Evolutionary conservation across 352 stramenopile species (phyloP).

Genomic region (Aphanomyces cochlioides): DNA sequence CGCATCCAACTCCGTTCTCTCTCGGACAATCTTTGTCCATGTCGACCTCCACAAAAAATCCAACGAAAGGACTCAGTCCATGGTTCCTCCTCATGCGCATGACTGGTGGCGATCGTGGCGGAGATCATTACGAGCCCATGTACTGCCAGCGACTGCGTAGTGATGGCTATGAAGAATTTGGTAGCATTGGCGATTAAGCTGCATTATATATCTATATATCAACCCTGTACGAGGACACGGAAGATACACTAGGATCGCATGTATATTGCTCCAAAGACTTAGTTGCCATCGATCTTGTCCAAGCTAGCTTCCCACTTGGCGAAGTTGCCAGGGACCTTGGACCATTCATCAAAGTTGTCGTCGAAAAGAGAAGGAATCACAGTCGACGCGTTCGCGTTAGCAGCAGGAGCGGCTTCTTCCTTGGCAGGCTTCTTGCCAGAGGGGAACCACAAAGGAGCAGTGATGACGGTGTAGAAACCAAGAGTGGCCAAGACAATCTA

Average conservation of each 20-base stretch:
- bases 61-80: slow-evolving; percentile 72
- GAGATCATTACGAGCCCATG: slow-evolving; percentile 88
- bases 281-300: slow-evolving; percentile 70
- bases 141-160: slow-evolving; percentile 74
- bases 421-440: slow-evolving; percentile 54
- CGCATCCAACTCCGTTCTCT: slow-evolving; percentile 31
- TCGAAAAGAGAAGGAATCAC: slow-evolving; percentile 79
- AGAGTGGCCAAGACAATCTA: slow-evolving; percentile 83
- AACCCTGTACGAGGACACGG: not conserved
- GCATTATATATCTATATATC: no score
- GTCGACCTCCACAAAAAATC: not conserved
- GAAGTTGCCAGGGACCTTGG: slow-evolving; percentile 77
- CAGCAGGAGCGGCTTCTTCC: slow-evolving; percentile 54
- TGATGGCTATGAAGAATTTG: slow-evolving; percentile 79
- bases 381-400: slow-evolving; percentile 42
- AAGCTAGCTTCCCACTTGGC: slow-evolving; percentile 86
- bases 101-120: slow-evolving; percentile 75
- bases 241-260: not conserved
- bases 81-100: slow-evolving; percentile 87
- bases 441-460: slow-evolving; percentile 41
- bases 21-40: not conserved
- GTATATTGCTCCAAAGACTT: slow-evolving; percentile 34
- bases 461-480: slow-evolving; percentile 69
- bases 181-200: slow-evolving; percentile 65
- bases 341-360: slow-evolving; percentile 84